Evolutionary conservation across 2,329 filamentous ascomycete species (phyloP).

Genomic region (Diaporthe ilicicola): DNA sequence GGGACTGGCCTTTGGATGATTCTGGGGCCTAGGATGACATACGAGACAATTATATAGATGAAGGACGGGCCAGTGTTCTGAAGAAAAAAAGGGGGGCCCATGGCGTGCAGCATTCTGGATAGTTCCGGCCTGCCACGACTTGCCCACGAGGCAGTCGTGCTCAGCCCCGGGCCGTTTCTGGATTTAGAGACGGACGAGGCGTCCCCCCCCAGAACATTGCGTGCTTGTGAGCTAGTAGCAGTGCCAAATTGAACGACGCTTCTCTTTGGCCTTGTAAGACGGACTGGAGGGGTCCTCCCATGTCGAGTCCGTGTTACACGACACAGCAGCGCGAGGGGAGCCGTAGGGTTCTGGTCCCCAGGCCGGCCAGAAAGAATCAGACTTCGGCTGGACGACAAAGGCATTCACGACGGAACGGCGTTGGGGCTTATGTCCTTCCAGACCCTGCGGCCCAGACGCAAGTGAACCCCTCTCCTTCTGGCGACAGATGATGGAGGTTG

Average conservation of each 20-base stretch:
- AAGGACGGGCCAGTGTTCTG: conserved; percentile 2
- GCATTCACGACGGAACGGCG: background rate
- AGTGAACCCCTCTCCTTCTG: background rate
- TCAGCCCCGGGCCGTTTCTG: background rate
- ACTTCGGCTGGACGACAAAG: background rate
- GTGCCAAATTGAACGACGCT: background rate
- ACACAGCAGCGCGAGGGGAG: background rate
- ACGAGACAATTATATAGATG: conserved; percentile 9
- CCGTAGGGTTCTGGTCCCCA: background rate
- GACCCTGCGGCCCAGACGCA: background rate
- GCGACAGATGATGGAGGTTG: background rate
- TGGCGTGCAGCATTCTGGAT: background rate
- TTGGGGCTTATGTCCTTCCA: background rate
- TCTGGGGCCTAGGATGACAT: conserved; percentile 10
- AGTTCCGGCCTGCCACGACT: conserved; percentile 24
- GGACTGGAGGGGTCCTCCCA: background rate
- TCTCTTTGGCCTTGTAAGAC: background rate
- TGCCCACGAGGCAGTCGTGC: conserved; percentile 2
- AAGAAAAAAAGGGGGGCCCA: background rate
- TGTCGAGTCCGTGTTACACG: background rate
- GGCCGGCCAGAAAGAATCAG: background rate
- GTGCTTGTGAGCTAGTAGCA: conserved; percentile 13
- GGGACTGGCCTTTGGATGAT: conserved; percentile 15
- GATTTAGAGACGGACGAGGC: conserved; percentile 3
- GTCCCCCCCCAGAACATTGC: background rate